Conservation (phyloP, 208 protist genomes). For the Trichomonas gallinae region DNA sequence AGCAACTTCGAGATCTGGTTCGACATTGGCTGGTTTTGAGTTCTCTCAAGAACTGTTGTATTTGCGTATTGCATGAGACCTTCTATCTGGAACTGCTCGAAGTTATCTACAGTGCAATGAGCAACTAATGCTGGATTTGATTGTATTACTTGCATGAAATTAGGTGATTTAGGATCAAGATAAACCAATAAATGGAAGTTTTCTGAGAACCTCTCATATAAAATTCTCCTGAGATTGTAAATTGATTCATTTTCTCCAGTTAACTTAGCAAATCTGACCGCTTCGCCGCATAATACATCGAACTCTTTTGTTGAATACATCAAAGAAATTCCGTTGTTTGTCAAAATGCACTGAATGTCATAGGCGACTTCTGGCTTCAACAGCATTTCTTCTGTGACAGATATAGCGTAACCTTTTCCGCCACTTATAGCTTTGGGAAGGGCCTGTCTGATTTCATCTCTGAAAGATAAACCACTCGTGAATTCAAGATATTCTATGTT, state of each 20-base stretch:
- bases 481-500: conserved; percentile 26
- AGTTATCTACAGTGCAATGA: conserved; percentile 90
- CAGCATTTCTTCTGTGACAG: conserved; percentile 75
- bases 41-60: background rate
- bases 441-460: conserved; percentile 41
- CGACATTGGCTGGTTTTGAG: background rate
- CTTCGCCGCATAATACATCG: conserved; percentile 60
- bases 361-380: conserved; percentile 72
- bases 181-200: conserved; percentile 66
- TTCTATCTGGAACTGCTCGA: conserved; percentile 74
- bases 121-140: conserved; percentile 89
- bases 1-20: background rate
- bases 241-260: conserved; percentile 66
- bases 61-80: conserved; percentile 66
- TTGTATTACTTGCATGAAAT: conserved; percentile 66
- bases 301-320: conserved; percentile 75
- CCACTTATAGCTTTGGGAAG: conserved; percentile 60
- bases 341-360: conserved; percentile 88
- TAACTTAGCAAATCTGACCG: conserved; percentile 24
- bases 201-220: conserved; percentile 69
- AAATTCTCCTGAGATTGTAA: conserved; percentile 68
- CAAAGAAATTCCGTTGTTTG: conserved; percentile 80
- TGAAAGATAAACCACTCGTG: conserved; percentile 52
- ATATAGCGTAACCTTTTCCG: conserved; percentile 73
- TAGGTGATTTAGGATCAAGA: conserved; percentile 71